A percentile compares a stretch with the other conserved stretches of the same genome.
Conservation (phyloP, 129 eudicot genomes). For the Flaveria bidentis region DNA sequence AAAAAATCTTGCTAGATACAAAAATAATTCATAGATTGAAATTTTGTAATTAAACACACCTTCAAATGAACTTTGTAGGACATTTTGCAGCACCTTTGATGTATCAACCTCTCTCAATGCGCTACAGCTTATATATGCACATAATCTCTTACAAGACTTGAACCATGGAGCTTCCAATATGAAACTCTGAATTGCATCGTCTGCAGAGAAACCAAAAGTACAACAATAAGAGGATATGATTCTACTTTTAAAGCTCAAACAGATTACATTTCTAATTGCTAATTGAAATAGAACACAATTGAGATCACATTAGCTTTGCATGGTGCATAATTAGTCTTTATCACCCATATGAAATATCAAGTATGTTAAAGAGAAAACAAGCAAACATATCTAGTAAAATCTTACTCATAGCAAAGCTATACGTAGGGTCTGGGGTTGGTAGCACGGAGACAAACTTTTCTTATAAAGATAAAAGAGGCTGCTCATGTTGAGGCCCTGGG, state of each 20-base stretch:
- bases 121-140: conserved; percentile 88
- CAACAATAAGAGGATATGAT: neutral
- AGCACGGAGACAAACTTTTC: no score
- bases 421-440: no score
- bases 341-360: neutral
- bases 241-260: conserved; percentile 24
- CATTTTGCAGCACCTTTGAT: conserved; percentile 51
- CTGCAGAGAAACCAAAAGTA: conserved; percentile 34
- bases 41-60: conserved; percentile 35
- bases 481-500: no score
- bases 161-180: conserved; percentile 97
- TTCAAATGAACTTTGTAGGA: conserved; percentile 53
- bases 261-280: neutral
- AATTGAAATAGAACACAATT: conserved; percentile 2
- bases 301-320: neutral
- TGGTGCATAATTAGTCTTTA: neutral
- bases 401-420: no score
- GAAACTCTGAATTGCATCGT: conserved; percentile 64
- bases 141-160: conserved; percentile 73
- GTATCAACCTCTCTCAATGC: conserved; percentile 85
- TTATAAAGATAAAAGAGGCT: no score
- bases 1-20: neutral
- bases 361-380: neutral
- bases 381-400: no score
- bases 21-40: neutral